Conservation (phyloP, 2,329 filamentous ascomycete genomes). For the Apiospora koreana region DNA sequence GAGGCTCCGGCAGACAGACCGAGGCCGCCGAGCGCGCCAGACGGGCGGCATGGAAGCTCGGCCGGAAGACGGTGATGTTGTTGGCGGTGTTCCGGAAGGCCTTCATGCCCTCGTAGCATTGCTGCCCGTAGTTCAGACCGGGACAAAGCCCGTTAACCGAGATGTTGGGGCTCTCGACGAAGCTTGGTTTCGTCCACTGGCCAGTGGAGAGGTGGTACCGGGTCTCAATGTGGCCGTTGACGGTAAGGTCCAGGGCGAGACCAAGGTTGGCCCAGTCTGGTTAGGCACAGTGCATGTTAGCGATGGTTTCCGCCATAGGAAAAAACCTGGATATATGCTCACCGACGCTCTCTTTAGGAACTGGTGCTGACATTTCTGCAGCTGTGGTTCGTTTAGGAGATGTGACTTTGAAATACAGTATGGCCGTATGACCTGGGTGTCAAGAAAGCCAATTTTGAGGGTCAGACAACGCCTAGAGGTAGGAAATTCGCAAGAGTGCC, state of each 20-base stretch:
- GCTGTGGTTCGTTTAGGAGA: not conserved
- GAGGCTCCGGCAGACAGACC: constrained; percentile 64
- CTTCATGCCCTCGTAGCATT: constrained; percentile 5
- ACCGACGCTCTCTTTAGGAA: not conserved
- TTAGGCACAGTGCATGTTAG: not conserved
- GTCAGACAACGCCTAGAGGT: not conserved
- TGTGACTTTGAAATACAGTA: too few relatives aligned
- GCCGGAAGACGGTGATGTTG: constrained; percentile 63
- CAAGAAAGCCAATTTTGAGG: not conserved
- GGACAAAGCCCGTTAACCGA: not conserved
- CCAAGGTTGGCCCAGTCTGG: constrained; percentile 15
- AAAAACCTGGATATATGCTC: not conserved
- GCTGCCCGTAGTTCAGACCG: constrained; percentile 12
- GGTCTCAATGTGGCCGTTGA: constrained; percentile 10
- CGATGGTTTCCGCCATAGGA: too few relatives aligned
- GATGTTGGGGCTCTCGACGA: not conserved
- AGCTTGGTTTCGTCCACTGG: not conserved
- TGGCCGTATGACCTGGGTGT: not conserved
- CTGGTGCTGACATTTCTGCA: not conserved
- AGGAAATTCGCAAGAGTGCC: not conserved
- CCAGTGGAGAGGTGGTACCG: not conserved
- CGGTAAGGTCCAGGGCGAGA: constrained; percentile 12
- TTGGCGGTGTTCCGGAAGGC: not conserved
- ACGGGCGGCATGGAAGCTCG: constrained; percentile 61
- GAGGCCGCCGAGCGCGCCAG: constrained; percentile 63